Conservation (phyloP, 176 grass and related monocot genomes). For the Lolium multiflorum region DNA sequence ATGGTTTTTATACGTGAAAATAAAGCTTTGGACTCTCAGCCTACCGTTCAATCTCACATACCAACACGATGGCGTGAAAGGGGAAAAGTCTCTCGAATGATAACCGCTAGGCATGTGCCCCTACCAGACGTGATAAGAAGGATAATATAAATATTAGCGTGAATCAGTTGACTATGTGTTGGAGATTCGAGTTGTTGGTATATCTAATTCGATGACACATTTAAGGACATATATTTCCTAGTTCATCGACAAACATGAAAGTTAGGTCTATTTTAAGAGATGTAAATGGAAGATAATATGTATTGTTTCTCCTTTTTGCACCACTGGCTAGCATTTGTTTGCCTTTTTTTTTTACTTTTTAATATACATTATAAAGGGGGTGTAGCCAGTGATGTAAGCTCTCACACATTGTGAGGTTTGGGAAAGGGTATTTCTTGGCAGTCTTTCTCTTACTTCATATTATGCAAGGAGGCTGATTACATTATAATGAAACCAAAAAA, state of each 20-base stretch:
- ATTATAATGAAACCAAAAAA: not conserved
- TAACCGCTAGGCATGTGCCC: not conserved
- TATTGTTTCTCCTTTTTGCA: not conserved
- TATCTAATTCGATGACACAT: not conserved
- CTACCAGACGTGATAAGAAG: not conserved
- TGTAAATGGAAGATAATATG: not conserved
- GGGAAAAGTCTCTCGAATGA: not conserved
- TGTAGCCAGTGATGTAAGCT: too few relatives aligned
- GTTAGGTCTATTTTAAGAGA: not conserved
- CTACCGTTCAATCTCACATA: not conserved
- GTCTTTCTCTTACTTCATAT: too few relatives aligned
- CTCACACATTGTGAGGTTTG: too few relatives aligned
- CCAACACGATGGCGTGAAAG: not conserved
- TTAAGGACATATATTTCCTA: not conserved
- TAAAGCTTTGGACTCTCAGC: not conserved
- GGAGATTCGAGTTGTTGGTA: conserved; percentile 21
- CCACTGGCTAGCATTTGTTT: not conserved
- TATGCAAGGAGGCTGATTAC: not conserved
- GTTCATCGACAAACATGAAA: not conserved
- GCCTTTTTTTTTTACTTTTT: not conserved
- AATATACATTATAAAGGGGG: not conserved
- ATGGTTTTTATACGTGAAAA: not conserved
- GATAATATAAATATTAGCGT: conserved; percentile 37
- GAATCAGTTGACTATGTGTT: not conserved
- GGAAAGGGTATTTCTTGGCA: too few relatives aligned